Evolutionary conservation across 1,284 basidiomycete species (phyloP).

Genomic region (Cronartium quercuum): DNA sequence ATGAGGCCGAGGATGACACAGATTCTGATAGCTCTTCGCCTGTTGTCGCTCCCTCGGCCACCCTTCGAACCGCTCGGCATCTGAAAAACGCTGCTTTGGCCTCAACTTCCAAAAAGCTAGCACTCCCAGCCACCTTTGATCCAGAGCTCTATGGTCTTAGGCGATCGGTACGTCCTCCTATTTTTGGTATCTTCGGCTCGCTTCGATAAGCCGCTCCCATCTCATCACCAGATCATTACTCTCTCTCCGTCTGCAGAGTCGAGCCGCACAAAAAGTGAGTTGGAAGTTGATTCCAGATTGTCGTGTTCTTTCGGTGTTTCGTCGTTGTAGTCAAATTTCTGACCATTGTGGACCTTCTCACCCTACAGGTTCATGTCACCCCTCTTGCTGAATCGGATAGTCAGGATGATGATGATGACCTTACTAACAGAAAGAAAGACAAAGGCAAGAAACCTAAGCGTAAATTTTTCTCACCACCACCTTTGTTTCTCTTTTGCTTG

Average conservation of each 20-base stretch:
- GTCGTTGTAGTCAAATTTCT: neutral
- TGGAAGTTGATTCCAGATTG: neutral
- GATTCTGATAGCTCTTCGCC: constrained; percentile 19
- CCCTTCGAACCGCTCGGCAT: neutral
- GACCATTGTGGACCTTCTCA: neutral
- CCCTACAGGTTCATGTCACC: neutral
- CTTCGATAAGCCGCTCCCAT: neutral
- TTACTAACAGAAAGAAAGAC: neutral
- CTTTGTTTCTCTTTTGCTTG: neutral
- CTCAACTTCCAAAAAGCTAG: neutral
- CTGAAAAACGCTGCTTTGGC: neutral
- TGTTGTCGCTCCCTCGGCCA: constrained; percentile 11
- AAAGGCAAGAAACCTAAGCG: constrained; percentile 3
- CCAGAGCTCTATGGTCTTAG: constrained; percentile 36
- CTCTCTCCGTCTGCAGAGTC: neutral
- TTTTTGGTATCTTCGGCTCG: neutral
- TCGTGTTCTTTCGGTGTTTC: too few species aligned
- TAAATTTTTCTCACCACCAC: neutral
- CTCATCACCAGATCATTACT: neutral
- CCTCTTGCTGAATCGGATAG: neutral
- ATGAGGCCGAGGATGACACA: neutral
- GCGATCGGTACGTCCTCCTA: constrained; percentile 25
- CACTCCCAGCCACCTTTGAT: constrained; percentile 25
- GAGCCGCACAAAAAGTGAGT: constrained; percentile 36
- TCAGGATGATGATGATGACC: neutral